Base-by-base conservation (phyloP, 2,329 filamentous ascomycete species). In the Colletotrichum sidae region DNA sequence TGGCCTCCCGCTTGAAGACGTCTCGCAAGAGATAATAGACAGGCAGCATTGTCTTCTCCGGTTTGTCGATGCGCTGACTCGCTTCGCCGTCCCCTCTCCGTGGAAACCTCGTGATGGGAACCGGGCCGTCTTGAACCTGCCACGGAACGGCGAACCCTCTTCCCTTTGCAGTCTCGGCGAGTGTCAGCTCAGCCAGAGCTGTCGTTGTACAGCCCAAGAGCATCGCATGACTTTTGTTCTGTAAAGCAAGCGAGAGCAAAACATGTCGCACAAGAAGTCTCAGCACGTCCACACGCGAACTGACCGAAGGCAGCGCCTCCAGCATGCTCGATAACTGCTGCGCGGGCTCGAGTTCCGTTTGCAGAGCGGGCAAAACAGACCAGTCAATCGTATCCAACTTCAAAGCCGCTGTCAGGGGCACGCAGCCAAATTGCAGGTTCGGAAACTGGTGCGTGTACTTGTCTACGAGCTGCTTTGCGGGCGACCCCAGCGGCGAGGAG, bases 101-200 rank as follows among this genome's bases (percentile, higher is more conserved):
- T 37, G 50, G 34, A 12, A 69, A 69, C 13, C 15, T 66, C 33
- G 65, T 62, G 39, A 69, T 41, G 1, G 78, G 75, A 41, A 79
- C 76, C 51, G 83, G 78, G 6, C 93, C 94, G 75, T 98, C 96
- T 55, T 89, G 88, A 13, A 94, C 87, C 70, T 92, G 88, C 89
- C 91, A 95, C 1, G 94, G 92, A 17, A 98, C 80, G 5, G 91
- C 88, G 70, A 91, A 94, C 1, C 95, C 96, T 53, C 95, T 87
- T 1, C 96, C 96, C 78, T 97, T 97, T 33, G 95, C 94, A 2
- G 95, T 94, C 78, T 96, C 93, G 7, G 93, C 85, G 12, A 99
- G 86, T 0, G 93, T 92, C 72, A 93, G 89, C 70, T 95, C 93
- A 4, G 96, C 95, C 37, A 99, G 88, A 13, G 90, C 88, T 6